Base-by-base conservation (phyloP, 208 protist species). In the Acanthamoeba castellanii region DNA sequence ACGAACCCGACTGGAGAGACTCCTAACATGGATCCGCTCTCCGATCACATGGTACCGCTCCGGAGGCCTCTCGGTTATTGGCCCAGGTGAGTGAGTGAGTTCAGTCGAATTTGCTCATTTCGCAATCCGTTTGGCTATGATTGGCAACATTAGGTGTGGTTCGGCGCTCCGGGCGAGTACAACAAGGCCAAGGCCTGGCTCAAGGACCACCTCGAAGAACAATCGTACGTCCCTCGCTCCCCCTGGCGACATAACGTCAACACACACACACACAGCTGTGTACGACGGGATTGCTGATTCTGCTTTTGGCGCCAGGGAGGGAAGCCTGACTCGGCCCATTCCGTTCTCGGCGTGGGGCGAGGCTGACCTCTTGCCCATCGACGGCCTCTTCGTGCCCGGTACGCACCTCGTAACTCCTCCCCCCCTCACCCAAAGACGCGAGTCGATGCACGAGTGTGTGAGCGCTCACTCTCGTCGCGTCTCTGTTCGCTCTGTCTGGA, bases 331-430 rank as follows among this genome's bases (percentile, higher is more conserved):
- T 20, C 30, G 37, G 30, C 72, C 72, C 8, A 81, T 81, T 30
- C 72, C 72, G 3, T 81, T 81, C 37, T 81, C 72, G 30, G 30
- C 72, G 18, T 81, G 72, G 72, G 72, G 72, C 37, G 72, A 81
- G 72, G 72, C 72, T 0, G 72, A 81, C 72, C 72, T 81, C 16
- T 22, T 81, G 32, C 72, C 72, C 6, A 81, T 81, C 7, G 72
- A 81, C n/a, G 72, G 72, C 72, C 22, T 81, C 0, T 81, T 81
- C 22, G 72, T 81, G 30, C 72, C 72, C 72, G 72, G 72, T 74
- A 74, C 66, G 66, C 13, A 5, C 66, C 50, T 20, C 7, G 7
- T 70, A n/a, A n/a, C n/a, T n/a, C n/a, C n/a, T n/a, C n/a, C n/a
- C n/a, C n/a, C n/a, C n/a, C n/a, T 42, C 37, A 1, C 37, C 37